Base-by-base conservation (phyloP, 2,329 filamentous ascomycete genomes). In the Cladorrhinum sp. region DNA sequence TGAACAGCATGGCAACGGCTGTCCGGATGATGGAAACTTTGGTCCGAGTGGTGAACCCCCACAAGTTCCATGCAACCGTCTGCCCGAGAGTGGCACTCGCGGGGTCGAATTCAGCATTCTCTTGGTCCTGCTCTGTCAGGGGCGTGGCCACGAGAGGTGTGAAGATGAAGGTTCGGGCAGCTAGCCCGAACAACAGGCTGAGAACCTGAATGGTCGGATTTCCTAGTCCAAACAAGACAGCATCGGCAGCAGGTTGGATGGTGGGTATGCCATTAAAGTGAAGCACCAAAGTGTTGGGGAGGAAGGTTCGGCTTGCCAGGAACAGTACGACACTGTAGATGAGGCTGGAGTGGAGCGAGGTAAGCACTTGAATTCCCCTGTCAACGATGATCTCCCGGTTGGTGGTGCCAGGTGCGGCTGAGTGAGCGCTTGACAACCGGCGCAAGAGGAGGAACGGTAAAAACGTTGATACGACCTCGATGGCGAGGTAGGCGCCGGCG, bases 241-340 rank as follows among this genome's bases (percentile, higher is more conserved):
- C 83, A 22, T 82, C 77, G 71, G 93, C 86, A 2, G 87, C 89
- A 12, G 83, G 80, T 63, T 85, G 82, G 53, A 97, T 79, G 27
- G 86, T 88, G 6, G 83, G 82, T 56, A 97, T 81, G 59, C 81
- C 82, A n/a, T 82, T 77, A 70, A 96, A 96, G 77, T 93, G 84
- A 27, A 85, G 77, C 55, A 92, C 83, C n/a, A 97, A 80, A 69
- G 85, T 85, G 23, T 78, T 75, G 6, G 91, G 91, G 16, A 96
- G 81, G 75, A 87, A 87, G 16, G 86, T 87, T 60, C 82, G 81
- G 73, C 90, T 87, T 57, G 88, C 86, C 55, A 84, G 75, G 69
- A 89, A 90, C 27, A 96, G 76, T 1, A 85, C 79, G n/a, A 92
- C 80, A 58, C 84, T 85, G 77, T 95, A 96, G 64, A 96, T 86